Evolutionary conservation across 2,329 filamentous ascomycete species (phyloP).

Genomic region (Neofusicoccum sp.): DNA sequence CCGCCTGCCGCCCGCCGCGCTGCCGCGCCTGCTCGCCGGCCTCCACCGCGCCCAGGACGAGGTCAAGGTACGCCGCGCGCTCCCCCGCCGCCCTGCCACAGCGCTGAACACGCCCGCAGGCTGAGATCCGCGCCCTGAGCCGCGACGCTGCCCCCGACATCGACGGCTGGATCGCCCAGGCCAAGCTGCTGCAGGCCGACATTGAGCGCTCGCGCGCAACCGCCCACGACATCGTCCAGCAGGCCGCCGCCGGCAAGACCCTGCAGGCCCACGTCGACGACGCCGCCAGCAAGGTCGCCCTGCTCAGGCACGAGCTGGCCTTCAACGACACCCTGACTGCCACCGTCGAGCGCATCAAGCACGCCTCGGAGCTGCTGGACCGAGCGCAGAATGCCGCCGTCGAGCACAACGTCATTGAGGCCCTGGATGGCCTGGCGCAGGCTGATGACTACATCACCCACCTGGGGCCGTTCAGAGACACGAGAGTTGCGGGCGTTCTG

Average conservation of each 20-base stretch:
- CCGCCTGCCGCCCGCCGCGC: conserved; percentile 47
- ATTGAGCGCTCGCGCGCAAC: conserved; percentile 77
- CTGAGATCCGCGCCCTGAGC: conserved; percentile 73
- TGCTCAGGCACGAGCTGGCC: conserved; percentile 58
- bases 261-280: conserved; percentile 65
- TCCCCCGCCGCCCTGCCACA: conserved; percentile 11
- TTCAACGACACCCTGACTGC: conserved; percentile 56
- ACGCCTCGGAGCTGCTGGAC: conserved; percentile 50
- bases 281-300: conserved; percentile 52
- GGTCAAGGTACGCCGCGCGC: conserved; percentile 47
- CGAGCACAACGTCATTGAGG: conserved; percentile 44
- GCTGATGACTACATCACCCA: conserved; percentile 56
- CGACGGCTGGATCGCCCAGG: conserved; percentile 80
- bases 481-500: conserved; percentile 64
- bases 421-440: conserved; percentile 50
- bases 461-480: conserved; percentile 61
- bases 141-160: conserved; percentile 75
- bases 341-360: conserved; percentile 51
- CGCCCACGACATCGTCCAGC: conserved; percentile 75
- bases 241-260: conserved; percentile 67
- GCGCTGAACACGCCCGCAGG: conserved; percentile 41
- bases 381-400: conserved; percentile 46
- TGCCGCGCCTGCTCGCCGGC: conserved; percentile 51
- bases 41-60: conserved; percentile 53
- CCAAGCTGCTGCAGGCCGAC: conserved; percentile 79